Conservation (phyloP, 176 grass and related monocot genomes). For the Paspalum vaginatum region DNA sequence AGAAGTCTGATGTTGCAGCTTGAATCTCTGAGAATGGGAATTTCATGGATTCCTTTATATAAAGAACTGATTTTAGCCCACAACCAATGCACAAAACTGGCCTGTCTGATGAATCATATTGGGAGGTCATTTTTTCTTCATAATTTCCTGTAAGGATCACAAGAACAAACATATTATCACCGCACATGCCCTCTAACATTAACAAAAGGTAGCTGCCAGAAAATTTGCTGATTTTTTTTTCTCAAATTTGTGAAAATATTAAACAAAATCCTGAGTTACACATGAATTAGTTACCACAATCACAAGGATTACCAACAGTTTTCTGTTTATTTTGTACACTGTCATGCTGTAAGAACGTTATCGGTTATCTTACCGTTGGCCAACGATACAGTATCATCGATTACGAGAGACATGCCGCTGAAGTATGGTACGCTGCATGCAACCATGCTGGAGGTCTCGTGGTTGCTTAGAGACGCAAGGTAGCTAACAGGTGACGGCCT, state of each 20-base stretch:
- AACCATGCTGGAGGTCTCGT: constrained; percentile 33
- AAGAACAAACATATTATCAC: neutral
- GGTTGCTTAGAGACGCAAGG: constrained; percentile 49
- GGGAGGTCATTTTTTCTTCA: constrained; percentile 37
- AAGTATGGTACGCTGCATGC: constrained; percentile 39
- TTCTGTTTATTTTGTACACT: neutral
- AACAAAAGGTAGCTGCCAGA: neutral
- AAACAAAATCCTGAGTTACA: neutral
- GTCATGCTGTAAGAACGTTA: neutral
- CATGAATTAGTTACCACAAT: neutral
- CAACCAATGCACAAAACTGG: constrained; percentile 63
- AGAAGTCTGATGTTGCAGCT: constrained; percentile 65
- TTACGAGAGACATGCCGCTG: constrained; percentile 29
- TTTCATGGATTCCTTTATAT: constrained; percentile 80
- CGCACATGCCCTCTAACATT: neutral
- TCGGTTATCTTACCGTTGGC: constrained; percentile 50
- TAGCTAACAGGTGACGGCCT: constrained; percentile 53
- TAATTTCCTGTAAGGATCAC: constrained; percentile 38
- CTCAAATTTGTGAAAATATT: neutral
- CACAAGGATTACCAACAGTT: constrained; percentile 5
- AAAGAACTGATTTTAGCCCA: constrained; percentile 64
- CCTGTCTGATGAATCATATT: constrained; percentile 54
- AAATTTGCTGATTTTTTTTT: neutral
- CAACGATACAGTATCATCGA: constrained; percentile 37
- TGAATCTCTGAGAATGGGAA: constrained; percentile 70